phyloP scores from a whole-genome alignment of 805 yeast species.

The Cyberlindnera samutprakarnensis region DNA sequence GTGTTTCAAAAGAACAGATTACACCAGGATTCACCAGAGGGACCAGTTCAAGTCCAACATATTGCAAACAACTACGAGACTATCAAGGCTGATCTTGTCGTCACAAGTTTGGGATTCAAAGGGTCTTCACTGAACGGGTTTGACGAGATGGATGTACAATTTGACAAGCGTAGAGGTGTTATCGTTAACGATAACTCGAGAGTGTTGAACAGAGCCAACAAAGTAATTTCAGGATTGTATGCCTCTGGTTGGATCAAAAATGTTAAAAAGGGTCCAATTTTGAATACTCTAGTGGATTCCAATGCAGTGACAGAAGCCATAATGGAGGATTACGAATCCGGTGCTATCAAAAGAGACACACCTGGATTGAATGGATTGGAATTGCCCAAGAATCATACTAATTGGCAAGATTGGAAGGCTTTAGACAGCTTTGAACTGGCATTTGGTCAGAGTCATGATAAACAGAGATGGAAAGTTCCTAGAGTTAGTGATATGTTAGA shows the following conservation, averaged over 20 bases:
- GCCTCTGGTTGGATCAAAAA: slow-evolving; percentile 87
- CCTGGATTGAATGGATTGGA: slow-evolving; percentile 14
- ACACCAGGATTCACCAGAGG: not conserved
- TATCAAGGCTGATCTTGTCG: slow-evolving; percentile 54
- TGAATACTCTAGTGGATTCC: slow-evolving; percentile 82
- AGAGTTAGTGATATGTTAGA: slow-evolving; percentile 41
- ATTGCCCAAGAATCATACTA: slow-evolving; percentile 30
- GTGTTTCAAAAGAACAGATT: slow-evolving; percentile 43
- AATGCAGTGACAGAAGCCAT: slow-evolving; percentile 65
- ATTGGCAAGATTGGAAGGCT: slow-evolving; percentile 63
- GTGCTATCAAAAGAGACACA: slow-evolving; percentile 3
- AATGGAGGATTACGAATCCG: slow-evolving; percentile 42
- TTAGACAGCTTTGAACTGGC: slow-evolving; percentile 47
- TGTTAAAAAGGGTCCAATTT: slow-evolving; percentile 87
- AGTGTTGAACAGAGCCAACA: slow-evolving; percentile 24
- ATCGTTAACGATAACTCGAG: slow-evolving; percentile 40
- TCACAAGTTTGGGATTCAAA: slow-evolving; percentile 78
- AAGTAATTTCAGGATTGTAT: slow-evolving; percentile 45
- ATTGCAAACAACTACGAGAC: slow-evolving; percentile 17
- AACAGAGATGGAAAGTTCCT: slow-evolving; percentile 51
- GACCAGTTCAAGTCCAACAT: slow-evolving; percentile 5
- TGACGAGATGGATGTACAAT: slow-evolving; percentile 39
- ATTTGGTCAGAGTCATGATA: slow-evolving; percentile 41
- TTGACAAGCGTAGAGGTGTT: slow-evolving; percentile 36
- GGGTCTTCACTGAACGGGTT: slow-evolving; percentile 54